Evolutionary conservation across 306 rosid species (phyloP), one percentile per base, ranked within the genome.

Genomic region (Mimosa bimucronata): DNA sequence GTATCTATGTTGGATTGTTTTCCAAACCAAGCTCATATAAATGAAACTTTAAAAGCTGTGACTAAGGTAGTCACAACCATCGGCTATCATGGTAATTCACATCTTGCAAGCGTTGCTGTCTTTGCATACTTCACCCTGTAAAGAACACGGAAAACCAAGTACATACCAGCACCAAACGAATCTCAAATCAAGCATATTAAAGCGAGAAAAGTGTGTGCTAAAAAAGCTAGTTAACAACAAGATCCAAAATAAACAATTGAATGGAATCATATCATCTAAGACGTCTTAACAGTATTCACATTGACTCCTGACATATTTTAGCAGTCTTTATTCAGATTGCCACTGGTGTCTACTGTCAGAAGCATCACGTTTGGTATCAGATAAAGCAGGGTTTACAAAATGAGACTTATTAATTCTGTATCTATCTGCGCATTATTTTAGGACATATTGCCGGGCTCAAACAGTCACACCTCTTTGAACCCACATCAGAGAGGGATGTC

Each of bases 71-170:
- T 38, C 69, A 25, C 73, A 77, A 34, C 52, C 23, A 65, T 73
- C 21, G 13, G 67, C 66, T 69, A 67, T 50, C 46, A 6, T 9
- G 75, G 72, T 66, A 78, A 60, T 83, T 87, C 81, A 87, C 91
- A 86, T 87, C 84, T 87, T 87, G 86, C 96, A 93, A 82, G 90
- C 77, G 60, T 83, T 83, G 80, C 21, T 83, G 62, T 91, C 94
- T 38, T 85, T 90, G 75, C 97, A 95, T 73, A 64, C 84, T 88
- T 90, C 92, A 75, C 75, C 89, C 96, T 95, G 93, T 31, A 60
- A 29, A 31, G 66, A 78, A 66, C 71, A 75, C 61, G 46, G 8
- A 73, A 67, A 73, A 68, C 7, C 23, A 52, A 23, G 30, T 34
- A 38, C 42, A 61, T 18, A 57, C 77, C 34, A 81, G 77, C 61